These are phyloP conservation scores for Barnettozyma vustinii DNA, from an alignment of 805 yeast species.

Conservation along the genomic window DNA sequence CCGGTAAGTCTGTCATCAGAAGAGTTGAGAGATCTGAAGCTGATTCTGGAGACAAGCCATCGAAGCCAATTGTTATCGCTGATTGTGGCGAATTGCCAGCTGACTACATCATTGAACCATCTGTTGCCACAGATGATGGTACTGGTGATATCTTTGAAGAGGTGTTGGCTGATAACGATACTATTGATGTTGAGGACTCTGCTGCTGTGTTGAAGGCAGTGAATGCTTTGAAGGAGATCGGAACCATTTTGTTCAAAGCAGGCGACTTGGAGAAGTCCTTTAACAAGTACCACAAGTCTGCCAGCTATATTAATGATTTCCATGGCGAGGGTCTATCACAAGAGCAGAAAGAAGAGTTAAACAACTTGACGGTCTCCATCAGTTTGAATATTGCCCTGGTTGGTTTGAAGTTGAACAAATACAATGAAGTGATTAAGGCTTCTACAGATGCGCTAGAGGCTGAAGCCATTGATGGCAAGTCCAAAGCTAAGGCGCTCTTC, in stretches of 20 bases:
- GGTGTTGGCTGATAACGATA: conserved; percentile 65
- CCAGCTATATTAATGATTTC: conserved; percentile 62
- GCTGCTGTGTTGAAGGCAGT: conserved; percentile 65
- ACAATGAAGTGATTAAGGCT: conserved; percentile 48
- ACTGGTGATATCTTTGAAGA: conserved; percentile 84
- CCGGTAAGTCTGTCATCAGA: conserved; percentile 78
- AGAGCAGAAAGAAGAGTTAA: conserved; percentile 44
- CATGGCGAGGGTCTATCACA: conserved; percentile 64
- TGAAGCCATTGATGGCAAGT: conserved; percentile 49
- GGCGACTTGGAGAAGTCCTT: conserved; percentile 53
- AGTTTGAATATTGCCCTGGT: conserved; percentile 71
- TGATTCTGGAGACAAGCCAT: conserved; percentile 65
- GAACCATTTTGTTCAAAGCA: conserved; percentile 67
- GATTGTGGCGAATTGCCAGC: conserved; percentile 75
- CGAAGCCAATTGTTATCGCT: conserved; percentile 59
- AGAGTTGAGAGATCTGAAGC: conserved; percentile 69
- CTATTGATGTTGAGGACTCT: conserved; percentile 53
- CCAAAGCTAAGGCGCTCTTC: conserved; percentile 79
- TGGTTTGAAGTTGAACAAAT: conserved; percentile 57
- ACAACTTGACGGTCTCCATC: conserved; percentile 55
- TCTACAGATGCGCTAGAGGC: conserved; percentile 64
- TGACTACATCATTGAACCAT: conserved; percentile 45
- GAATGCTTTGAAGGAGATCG: conserved; percentile 63
- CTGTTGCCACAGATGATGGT: conserved; percentile 56
- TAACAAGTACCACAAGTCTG: conserved; percentile 69